A percentile compares a stretch with the other conserved stretches of the same genome.
phyloP scores from a whole-genome alignment of 352 stramenopile species.

The Pythium scleroteichum region DNA sequence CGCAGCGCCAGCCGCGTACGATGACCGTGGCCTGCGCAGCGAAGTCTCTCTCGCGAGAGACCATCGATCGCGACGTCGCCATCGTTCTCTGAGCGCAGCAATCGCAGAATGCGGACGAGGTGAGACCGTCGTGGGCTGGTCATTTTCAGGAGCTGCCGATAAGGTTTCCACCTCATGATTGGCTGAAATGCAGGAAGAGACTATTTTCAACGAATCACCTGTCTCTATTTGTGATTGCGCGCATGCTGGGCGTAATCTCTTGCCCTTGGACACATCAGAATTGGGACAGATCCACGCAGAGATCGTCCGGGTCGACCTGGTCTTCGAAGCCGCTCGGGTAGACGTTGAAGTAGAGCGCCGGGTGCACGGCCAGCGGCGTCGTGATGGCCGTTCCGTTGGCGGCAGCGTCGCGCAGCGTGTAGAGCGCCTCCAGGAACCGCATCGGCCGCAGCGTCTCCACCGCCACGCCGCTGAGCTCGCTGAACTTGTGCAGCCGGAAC shows the following conservation, averaged over 20 bases:
- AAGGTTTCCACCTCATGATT: neutral
- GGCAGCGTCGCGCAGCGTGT: slow-evolving; percentile 20
- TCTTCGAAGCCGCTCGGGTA: slow-evolving; percentile 34
- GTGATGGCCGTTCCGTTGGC: slow-evolving; percentile 14
- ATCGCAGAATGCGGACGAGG: neutral
- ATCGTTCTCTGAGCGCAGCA: neutral
- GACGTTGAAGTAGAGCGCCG: slow-evolving; percentile 38
- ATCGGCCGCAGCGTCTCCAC: slow-evolving; percentile 19
- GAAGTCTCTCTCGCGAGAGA: slow-evolving; percentile 22
- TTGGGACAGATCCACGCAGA: slow-evolving; percentile 6
- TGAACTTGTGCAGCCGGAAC: slow-evolving; percentile 26
- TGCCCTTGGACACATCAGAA: too few relatives aligned
- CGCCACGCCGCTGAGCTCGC: slow-evolving; percentile 21
- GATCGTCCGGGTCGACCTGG: slow-evolving; percentile 30
- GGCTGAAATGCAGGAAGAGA: neutral
- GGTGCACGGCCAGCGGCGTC: slow-evolving; percentile 13
- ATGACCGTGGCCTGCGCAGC: slow-evolving; percentile 28
- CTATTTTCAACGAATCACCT: neutral
- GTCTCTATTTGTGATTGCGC: neutral
- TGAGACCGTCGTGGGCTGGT: too few relatives aligned
- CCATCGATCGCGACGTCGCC: slow-evolving; percentile 6
- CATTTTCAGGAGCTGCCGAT: neutral
- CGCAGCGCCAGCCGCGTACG: neutral
- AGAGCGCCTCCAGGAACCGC: slow-evolving; percentile 29
- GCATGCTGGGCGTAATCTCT: too few relatives aligned